Base-by-base conservation (phyloP, 371 early-diverging fungal genomes). In the Rhizopus stolonifer region DNA sequence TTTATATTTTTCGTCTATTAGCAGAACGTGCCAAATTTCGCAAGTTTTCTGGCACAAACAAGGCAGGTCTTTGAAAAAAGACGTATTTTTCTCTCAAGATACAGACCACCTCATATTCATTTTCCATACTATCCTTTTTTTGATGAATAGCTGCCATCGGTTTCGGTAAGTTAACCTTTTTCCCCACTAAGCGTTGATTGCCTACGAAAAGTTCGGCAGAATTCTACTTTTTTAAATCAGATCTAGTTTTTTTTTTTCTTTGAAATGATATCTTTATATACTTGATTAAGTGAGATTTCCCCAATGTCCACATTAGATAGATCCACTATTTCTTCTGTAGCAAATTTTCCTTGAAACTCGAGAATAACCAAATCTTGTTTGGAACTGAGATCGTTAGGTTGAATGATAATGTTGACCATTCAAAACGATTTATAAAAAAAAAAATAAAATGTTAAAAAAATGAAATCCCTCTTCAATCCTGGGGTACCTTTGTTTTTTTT, bases 281-380 rank as follows among this genome's bases (percentile, higher is more conserved):
- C 68, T 14, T 65, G 56, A 29, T 61, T 43, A 14, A 76, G 26
- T 4, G 58, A 52, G 14, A 76, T 32, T 21, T 76, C 58, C 23
- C 82, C 82, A 36, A 82, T 65, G 8, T 62, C 43, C n/a, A 66
- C 22, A 22, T 65, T 61, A 3, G 55, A 52, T 23, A 77, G 49
- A 4, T 62, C 58, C 0, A 36, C 24, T n/a, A 45, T 58, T 4
- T 56, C 65, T n/a, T 44, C 57, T 4, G 54, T 55, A 32, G 64
- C 60, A 39, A 83, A 66, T 31, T 65, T 68, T 34, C 83, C 83
- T 65, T 81, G 83, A 46, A 83, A 73, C 22, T 83, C 83, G 29
- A 80, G 62, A 21, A 74, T 48, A 1, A 77, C 47, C 21, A 76
- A 54, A 14, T 65, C 64, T 48, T 65, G 24, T 51, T 14, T 50